Percentiles rank a stretch among this genome's conserved stretches.
These are phyloP conservation scores for Lenwebbia sp. DNA, from an alignment of 345 rosid species.

Conservation along the genomic window DNA sequence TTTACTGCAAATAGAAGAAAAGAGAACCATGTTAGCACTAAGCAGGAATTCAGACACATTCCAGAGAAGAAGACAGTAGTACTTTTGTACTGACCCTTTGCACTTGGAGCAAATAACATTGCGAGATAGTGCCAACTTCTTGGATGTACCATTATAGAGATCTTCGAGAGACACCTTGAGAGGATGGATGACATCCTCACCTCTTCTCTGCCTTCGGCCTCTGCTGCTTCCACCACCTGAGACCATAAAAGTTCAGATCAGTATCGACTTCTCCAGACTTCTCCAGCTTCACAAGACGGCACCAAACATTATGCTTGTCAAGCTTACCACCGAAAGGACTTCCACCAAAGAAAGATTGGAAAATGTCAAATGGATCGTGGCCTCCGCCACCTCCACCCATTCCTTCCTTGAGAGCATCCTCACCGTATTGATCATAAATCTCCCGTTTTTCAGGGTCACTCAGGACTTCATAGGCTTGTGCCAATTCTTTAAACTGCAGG, in stretches of 20 bases:
- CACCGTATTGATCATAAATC: slow-evolving; percentile 72
- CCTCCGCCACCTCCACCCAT: slow-evolving; percentile 70
- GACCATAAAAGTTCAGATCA: neutral
- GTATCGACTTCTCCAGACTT: neutral
- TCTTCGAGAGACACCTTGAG: slow-evolving; percentile 84
- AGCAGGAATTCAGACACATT: neutral
- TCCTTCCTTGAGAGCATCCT: slow-evolving; percentile 85
- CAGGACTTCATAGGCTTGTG: slow-evolving; percentile 75
- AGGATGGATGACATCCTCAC: slow-evolving; percentile 87
- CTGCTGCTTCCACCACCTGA: slow-evolving; percentile 72
- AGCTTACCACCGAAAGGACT: slow-evolving; percentile 53
- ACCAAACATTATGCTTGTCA: neutral
- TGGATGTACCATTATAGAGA: slow-evolving; percentile 65
- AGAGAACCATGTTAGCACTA: neutral
- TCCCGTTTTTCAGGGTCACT: slow-evolving; percentile 78
- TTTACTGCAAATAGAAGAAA: slow-evolving; percentile 27
- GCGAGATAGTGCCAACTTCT: slow-evolving; percentile 76
- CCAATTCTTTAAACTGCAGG: slow-evolving; percentile 62
- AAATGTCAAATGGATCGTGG: slow-evolving; percentile 72
- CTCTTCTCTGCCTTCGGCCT: slow-evolving; percentile 83
- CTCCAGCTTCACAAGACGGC: neutral
- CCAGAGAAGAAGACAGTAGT: neutral
- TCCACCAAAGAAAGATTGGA: slow-evolving; percentile 73
- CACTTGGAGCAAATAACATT: slow-evolving; percentile 76
- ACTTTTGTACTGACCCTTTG: slow-evolving; percentile 49